Evolutionary conservation across 2,329 filamentous ascomycete species (phyloP).

Genomic region (Drechslerella coelobrocha): DNA sequence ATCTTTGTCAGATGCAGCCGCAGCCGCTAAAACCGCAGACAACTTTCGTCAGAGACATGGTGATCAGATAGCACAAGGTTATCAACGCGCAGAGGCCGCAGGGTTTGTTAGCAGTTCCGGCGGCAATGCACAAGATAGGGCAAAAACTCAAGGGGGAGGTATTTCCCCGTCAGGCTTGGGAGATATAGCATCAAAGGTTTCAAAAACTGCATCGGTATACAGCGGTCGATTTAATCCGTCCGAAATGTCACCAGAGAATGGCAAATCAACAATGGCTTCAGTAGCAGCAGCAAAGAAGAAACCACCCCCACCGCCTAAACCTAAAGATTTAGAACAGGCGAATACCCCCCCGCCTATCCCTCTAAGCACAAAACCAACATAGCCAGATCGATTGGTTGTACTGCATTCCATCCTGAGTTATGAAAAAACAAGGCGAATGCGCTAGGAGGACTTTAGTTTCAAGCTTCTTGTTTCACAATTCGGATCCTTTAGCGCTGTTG

Average conservation of each 20-base stretch:
- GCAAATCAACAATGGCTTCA: conserved; percentile 8
- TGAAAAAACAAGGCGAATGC: not conserved
- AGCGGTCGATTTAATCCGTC: conserved; percentile 2
- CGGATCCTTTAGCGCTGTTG: not conserved
- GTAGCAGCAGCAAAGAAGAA: conserved; percentile 48
- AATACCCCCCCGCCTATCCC: conserved; percentile 33
- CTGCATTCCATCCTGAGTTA: not conserved
- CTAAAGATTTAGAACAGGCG: conserved; percentile 13
- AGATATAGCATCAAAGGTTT: conserved; percentile 18
- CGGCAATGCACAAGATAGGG: not conserved
- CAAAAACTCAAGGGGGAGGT: conserved; percentile 10
- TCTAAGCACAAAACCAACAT: conserved; percentile 37
- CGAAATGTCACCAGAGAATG: conserved; percentile 3
- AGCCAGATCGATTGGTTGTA: not conserved
- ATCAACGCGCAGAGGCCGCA: conserved; percentile 63
- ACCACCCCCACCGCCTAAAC: conserved; percentile 53
- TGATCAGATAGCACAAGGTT: conserved; percentile 70
- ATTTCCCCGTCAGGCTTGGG: conserved; percentile 23
- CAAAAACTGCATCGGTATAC: conserved; percentile 12
- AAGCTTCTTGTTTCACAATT: not conserved
- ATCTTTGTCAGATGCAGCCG: conserved; percentile 66
- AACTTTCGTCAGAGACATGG: conserved; percentile 75
- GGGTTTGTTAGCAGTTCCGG: conserved; percentile 46
- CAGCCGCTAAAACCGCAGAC: conserved; percentile 68
- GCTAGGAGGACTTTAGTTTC: not conserved